A percentile compares a stretch with the other conserved stretches of the same genome.
phyloP scores from a whole-genome alignment of 139 green algal genomes.

The Nannochloris sp. region DNA sequence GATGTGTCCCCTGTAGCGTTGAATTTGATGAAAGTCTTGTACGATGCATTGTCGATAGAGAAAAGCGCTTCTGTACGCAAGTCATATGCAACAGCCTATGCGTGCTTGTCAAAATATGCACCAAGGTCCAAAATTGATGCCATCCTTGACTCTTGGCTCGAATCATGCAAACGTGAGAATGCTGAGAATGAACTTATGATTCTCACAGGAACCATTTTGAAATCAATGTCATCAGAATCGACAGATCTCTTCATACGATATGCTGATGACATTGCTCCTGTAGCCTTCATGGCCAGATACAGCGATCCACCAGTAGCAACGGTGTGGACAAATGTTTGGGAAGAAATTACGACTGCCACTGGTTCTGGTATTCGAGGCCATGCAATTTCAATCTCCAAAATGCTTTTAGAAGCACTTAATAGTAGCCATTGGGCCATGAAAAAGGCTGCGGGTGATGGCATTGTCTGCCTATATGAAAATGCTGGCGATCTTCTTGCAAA shows the following conservation, averaged over 20 bases:
- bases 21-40: conserved; percentile 23
- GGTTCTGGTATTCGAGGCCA: conserved; percentile 53
- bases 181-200: conserved; percentile 11
- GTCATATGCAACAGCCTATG: conserved; percentile 57
- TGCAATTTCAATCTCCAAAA: not conserved
- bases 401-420: conserved; percentile 6
- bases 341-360: conserved; percentile 51
- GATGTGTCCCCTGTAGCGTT: conserved; percentile 13
- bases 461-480: conserved; percentile 4
- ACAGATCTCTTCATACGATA: conserved; percentile 43
- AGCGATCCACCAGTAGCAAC: conserved; percentile 41
- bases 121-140: conserved; percentile 42
- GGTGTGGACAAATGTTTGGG: conserved; percentile 65
- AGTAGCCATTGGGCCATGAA: conserved; percentile 52
- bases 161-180: conserved; percentile 27
- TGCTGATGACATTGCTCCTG: conserved; percentile 19
- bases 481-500: conserved; percentile 31
- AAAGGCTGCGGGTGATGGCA: conserved; percentile 34
- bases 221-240: conserved; percentile 47
- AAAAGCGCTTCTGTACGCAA: conserved; percentile 48
- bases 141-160: conserved; percentile 44
- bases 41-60: conserved; percentile 33
- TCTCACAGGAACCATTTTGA: conserved; percentile 52
- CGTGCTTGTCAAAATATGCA: conserved; percentile 40
- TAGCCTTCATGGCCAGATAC: conserved; percentile 39